phyloP scores from a whole-genome alignment of 2,329 filamentous ascomycete species.

The Bipolaris zeicola region DNA sequence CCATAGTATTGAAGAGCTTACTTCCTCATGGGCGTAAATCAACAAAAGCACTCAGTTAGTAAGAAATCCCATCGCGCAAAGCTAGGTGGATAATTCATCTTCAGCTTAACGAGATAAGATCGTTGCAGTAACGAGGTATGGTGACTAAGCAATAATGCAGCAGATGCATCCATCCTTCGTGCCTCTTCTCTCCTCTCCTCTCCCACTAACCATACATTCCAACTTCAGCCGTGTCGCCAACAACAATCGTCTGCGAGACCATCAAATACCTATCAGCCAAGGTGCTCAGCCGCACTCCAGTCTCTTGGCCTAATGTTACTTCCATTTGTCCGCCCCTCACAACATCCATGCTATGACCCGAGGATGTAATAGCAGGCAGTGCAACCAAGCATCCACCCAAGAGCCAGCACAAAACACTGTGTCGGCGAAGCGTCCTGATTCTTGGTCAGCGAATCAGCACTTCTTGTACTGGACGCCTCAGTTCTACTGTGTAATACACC shows the following conservation, averaged over 20 bases:
- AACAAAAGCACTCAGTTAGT: no score
- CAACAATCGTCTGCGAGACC: not conserved
- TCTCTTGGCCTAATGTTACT: slow-evolving; percentile 4
- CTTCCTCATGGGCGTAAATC: no score
- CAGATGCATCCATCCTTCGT: no score
- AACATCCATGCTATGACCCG: slow-evolving; percentile 2
- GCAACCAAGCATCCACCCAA: slow-evolving; percentile 4
- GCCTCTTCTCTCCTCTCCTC: not conserved
- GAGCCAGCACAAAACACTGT: slow-evolving; percentile 1
- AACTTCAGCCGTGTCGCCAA: not conserved
- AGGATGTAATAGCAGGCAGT: not conserved
- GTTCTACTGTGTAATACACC: not conserved
- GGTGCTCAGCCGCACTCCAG: not conserved
- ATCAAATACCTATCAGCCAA: not conserved
- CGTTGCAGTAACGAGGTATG: no score
- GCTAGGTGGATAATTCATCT: no score
- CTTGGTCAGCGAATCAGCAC: not conserved
- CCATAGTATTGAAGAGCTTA: no score
- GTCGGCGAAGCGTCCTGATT: not conserved
- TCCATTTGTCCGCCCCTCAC: slow-evolving; percentile 9
- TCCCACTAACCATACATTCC: not conserved
- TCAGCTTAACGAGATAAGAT: no score
- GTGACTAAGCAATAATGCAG: no score
- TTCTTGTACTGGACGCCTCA: not conserved
- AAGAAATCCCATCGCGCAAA: no score